Percentiles rank a stretch among this genome's conserved stretches.
These are phyloP conservation scores for Alternaria sp. DNA, from an alignment of 2,329 filamentous ascomycete genomes.

Conservation along the genomic window DNA sequence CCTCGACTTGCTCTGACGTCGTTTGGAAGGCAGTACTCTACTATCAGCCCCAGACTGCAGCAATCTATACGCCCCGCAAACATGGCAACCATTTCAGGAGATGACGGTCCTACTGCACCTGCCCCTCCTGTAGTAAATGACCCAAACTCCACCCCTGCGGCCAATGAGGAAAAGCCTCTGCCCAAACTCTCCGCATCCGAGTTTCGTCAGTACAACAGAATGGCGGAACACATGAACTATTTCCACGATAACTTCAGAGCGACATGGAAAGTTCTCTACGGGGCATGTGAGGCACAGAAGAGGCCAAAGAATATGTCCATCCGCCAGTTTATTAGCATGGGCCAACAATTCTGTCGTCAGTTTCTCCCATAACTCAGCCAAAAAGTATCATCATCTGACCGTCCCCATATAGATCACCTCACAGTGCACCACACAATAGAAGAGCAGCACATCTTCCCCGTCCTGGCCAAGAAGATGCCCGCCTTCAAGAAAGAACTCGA, in stretches of 20 bases:
- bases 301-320: conserved; percentile 70
- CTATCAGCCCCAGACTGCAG: background rate
- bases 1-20: background rate
- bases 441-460: conserved; percentile 80
- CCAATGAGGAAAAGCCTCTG: conserved; percentile 49
- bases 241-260: conserved; percentile 55
- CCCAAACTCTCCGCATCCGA: conserved; percentile 71
- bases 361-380: background rate
- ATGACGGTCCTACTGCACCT: conserved; percentile 2
- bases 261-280: conserved; percentile 74
- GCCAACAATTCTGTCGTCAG: conserved; percentile 68
- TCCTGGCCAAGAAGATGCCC: conserved; percentile 78
- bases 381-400: background rate
- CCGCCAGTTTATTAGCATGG: conserved; percentile 70
- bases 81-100: conserved; percentile 8
- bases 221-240: conserved; percentile 76
- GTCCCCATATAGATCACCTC: conserved; percentile 56
- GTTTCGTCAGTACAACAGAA: conserved; percentile 72
- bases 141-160: background rate
- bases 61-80: background rate
- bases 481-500: conserved; percentile 72
- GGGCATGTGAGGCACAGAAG: conserved; percentile 64
- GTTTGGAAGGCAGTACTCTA: background rate
- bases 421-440: conserved; percentile 82
- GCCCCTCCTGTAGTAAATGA: conserved; percentile 4